Evolutionary conservation across 108 stramenopile genomes (phyloP).

Genomic region (Discostella stelligeroides): DNA sequence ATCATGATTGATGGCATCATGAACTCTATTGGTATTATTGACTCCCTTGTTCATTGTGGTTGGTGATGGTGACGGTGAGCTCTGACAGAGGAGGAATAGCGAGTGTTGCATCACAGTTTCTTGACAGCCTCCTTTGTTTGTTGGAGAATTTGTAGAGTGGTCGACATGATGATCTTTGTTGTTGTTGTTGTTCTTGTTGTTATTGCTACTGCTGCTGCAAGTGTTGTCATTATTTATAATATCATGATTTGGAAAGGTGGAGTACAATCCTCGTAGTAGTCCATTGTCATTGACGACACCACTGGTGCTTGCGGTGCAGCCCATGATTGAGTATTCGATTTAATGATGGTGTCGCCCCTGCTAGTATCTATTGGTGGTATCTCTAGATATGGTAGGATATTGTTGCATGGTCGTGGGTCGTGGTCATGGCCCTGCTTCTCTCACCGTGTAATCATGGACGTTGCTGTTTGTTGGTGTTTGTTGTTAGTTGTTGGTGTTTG

Average conservation of each 20-base stretch:
- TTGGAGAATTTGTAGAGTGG: background rate
- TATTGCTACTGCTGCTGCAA: background rate
- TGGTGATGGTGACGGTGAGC: too few relatives aligned
- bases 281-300: background rate
- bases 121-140: background rate
- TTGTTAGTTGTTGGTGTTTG: too few relatives aligned
- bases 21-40: background rate
- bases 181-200: background rate
- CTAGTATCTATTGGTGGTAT: too few relatives aligned
- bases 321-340: background rate
- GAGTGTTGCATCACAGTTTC: background rate
- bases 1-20: background rate
- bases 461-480: too few relatives aligned
- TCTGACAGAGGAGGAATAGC: background rate
- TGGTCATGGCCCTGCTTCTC: too few relatives aligned
- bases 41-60: too few relatives aligned
- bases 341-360: background rate
- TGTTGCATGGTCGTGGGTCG: too few relatives aligned
- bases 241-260: too few relatives aligned
- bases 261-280: background rate
- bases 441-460: too few relatives aligned
- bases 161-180: background rate
- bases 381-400: too few relatives aligned
- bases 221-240: background rate
- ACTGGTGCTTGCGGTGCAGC: slow-evolving; percentile 6